phyloP scores from a whole-genome alignment of 495 filamentous ascomycete genomes.

The Penicillium flavigenum region DNA sequence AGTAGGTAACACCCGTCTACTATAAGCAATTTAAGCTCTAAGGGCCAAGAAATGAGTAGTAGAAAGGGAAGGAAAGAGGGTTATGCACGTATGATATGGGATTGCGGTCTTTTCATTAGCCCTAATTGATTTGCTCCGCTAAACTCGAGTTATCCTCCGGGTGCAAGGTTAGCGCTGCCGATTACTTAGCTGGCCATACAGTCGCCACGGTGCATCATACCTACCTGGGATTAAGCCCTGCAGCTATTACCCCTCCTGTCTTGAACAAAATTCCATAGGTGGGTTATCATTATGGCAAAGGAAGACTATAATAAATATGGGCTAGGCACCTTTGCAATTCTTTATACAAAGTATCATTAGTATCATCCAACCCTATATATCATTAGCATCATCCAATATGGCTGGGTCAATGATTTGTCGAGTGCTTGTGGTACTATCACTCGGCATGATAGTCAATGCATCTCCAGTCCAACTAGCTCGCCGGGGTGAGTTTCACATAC shows the following conservation, averaged over 20 bases:
- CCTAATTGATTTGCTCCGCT: background rate
- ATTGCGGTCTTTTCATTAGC: background rate
- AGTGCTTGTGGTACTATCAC: background rate
- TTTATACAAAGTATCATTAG: no score
- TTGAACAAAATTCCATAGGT: background rate
- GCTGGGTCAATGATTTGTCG: background rate
- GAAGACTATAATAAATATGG: background rate
- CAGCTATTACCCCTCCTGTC: background rate
- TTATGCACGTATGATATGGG: no score
- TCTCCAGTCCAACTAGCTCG: background rate
- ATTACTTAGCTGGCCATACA: background rate
- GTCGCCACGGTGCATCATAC: background rate
- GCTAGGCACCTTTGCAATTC: no score
- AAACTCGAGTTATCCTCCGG: background rate
- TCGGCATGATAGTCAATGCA: background rate
- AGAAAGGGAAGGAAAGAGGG: no score
- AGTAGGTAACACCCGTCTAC: no score
- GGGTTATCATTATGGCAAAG: background rate
- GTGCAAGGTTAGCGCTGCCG: background rate
- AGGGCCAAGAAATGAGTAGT: no score
- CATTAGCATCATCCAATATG: background rate
- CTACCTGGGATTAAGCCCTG: background rate
- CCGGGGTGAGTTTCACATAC: background rate
- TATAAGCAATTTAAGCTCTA: no score
- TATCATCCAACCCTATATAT: no score